phyloP scores from a whole-genome alignment of 2,329 filamentous ascomycete genomes.

The Davidsoniella eucalypti region DNA sequence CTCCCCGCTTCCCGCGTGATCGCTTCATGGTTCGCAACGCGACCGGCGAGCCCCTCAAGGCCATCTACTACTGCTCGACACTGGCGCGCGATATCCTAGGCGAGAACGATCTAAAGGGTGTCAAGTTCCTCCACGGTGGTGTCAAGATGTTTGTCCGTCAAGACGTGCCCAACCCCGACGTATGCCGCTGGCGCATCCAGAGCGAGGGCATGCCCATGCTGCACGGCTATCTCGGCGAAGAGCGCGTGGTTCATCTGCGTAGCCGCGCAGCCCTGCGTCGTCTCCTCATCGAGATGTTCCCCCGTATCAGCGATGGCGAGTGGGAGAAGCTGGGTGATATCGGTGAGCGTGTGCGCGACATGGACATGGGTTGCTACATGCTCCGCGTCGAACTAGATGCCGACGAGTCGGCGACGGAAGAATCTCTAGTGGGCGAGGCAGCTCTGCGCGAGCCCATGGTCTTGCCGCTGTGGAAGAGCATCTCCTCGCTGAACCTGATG shows the following conservation, averaged over 20 bases:
- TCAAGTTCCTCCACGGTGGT: constrained; percentile 92
- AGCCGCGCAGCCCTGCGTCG: constrained; percentile 65
- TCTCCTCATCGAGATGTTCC: constrained; percentile 92
- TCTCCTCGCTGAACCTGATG: constrained; percentile 90
- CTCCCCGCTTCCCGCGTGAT: constrained; percentile 68
- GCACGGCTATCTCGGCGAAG: constrained; percentile 72
- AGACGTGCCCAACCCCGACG: constrained; percentile 69
- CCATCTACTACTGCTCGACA: constrained; percentile 87
- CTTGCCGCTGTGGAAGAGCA: constrained; percentile 83
- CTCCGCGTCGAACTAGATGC: constrained; percentile 65
- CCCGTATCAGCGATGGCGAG: constrained; percentile 59
- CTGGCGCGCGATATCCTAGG: constrained; percentile 72
- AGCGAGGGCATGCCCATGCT: constrained; percentile 83
- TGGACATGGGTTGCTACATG: constrained; percentile 84
- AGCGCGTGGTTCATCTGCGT: constrained; percentile 56
- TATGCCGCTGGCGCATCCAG: constrained; percentile 91
- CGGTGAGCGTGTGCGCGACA: constrained; percentile 60
- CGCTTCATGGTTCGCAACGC: constrained; percentile 95
- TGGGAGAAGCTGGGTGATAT: constrained; percentile 74
- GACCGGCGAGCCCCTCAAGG: constrained; percentile 72
- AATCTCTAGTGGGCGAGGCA: constrained; percentile 16
- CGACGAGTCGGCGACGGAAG: constrained; percentile 21
- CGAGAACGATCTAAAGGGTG: constrained; percentile 74
- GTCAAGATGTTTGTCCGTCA: constrained; percentile 99
- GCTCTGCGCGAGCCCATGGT: constrained; percentile 63